phyloP scores from a whole-genome alignment of 2,329 filamentous ascomycete genomes.

The Phyllosticta citriasiana region DNA sequence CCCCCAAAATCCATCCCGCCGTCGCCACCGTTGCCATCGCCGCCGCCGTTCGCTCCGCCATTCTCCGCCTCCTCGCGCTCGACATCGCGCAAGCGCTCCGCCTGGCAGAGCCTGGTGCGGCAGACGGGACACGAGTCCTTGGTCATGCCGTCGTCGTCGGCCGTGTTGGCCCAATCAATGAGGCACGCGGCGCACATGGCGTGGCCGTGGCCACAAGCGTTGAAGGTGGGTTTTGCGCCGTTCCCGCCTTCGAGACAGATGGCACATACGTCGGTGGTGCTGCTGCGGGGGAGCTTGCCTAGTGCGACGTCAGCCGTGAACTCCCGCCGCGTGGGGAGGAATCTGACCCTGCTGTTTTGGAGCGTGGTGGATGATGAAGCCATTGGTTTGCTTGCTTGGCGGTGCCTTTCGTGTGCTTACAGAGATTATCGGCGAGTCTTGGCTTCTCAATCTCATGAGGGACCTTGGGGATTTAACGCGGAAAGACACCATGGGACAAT shows the following conservation, averaged over 20 bases:
- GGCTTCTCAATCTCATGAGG: too few relatives aligned
- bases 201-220: background rate
- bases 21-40: too few relatives aligned
- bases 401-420: too few relatives aligned
- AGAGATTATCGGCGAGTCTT: too few relatives aligned
- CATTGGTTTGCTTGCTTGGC: too few relatives aligned
- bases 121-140: background rate
- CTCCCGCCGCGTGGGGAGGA: background rate
- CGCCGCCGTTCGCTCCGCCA: too few relatives aligned
- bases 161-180: background rate
- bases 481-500: too few relatives aligned
- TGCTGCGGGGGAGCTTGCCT: background rate
- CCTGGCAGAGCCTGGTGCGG: background rate
- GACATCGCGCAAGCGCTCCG: background rate
- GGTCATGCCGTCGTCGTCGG: background rate
- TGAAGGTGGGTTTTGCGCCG: background rate
- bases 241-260: background rate
- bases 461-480: too few relatives aligned
- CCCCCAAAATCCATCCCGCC: too few relatives aligned
- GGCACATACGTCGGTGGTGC: background rate
- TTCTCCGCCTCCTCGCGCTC: too few relatives aligned
- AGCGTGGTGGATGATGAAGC: background rate
- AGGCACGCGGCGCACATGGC: background rate
- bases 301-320: background rate
- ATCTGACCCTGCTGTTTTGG: background rate